Conservation (phyloP, 148 eudicot species). For the Mesembryanthemum crystallinum region DNA sequence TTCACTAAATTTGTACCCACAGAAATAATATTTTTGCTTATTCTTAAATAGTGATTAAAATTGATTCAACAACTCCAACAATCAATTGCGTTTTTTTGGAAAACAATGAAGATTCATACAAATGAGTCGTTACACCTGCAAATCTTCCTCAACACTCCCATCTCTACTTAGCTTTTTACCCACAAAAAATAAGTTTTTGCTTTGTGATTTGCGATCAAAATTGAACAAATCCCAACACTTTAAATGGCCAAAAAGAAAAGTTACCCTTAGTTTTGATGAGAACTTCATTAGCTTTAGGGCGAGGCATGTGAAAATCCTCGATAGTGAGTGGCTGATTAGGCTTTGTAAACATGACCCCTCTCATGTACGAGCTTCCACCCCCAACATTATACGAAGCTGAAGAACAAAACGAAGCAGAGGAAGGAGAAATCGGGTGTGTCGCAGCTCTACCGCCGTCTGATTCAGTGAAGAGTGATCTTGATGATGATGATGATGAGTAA, state of each 20-base stretch:
- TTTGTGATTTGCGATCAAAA: too few relatives aligned
- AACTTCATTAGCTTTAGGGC: slow-evolving; percentile 87
- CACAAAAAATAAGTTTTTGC: too few relatives aligned
- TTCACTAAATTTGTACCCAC: too few relatives aligned
- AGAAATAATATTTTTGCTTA: too few relatives aligned
- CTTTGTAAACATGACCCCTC: slow-evolving; percentile 69
- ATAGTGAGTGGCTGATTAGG: slow-evolving; percentile 77
- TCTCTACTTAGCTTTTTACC: too few relatives aligned
- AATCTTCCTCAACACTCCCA: too few relatives aligned
- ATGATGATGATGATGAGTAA: background rate
- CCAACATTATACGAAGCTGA: slow-evolving; percentile 50
- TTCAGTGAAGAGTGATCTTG: background rate
- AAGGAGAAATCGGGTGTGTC: background rate
- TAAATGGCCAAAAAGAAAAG: background rate
- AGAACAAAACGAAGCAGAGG: slow-evolving; percentile 32
- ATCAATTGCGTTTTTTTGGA: too few relatives aligned
- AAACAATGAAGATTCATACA: too few relatives aligned
- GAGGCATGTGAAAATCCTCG: slow-evolving; percentile 92
- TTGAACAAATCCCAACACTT: background rate
- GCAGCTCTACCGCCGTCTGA: background rate
- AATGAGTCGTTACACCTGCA: too few relatives aligned
- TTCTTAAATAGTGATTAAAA: too few relatives aligned
- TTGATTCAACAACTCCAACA: too few relatives aligned
- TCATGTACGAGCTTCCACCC: slow-evolving; percentile 69
- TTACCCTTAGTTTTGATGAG: slow-evolving; percentile 92